phyloP scores from a whole-genome alignment of 2,329 filamentous ascomycete genomes.

The Lecanicillium sp. region DNA sequence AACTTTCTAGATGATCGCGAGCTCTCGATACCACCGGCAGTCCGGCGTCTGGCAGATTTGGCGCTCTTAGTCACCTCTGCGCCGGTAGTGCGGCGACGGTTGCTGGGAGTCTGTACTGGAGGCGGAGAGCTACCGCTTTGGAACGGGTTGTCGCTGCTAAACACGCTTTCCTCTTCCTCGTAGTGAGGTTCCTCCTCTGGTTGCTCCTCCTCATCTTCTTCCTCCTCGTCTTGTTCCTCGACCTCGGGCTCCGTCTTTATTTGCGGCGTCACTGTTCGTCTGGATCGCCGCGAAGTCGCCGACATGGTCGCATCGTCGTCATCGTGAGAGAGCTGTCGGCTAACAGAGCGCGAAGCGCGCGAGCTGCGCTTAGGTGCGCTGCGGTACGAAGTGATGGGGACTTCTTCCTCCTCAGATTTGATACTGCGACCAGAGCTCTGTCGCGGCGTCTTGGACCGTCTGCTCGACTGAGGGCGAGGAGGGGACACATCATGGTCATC shows the following conservation, averaged over 20 bases:
- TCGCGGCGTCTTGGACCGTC: constrained; percentile 46
- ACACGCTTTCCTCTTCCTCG: constrained; percentile 52
- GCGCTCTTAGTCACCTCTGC: constrained; percentile 32
- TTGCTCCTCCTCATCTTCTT: constrained; percentile 27
- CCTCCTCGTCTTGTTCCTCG: constrained; percentile 31
- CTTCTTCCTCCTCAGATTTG: constrained; percentile 43
- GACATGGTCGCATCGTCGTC: constrained; percentile 19
- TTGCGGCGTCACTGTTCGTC: constrained; percentile 43
- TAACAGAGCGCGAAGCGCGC: constrained; percentile 45
- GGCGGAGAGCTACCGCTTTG: constrained; percentile 73
- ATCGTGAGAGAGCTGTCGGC: constrained; percentile 41
- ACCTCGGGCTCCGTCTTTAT: constrained; percentile 41
- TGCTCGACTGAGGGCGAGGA: constrained; percentile 35
- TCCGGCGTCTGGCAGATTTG: constrained; percentile 36
- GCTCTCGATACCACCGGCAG: constrained; percentile 23
- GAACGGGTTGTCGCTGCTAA: constrained; percentile 87
- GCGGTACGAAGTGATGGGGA: constrained; percentile 23
- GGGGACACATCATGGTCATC: constrained; percentile 50
- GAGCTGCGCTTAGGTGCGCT: constrained; percentile 48
- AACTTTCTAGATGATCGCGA: constrained; percentile 43
- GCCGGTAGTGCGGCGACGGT: constrained; percentile 40
- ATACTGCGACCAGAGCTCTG: constrained; percentile 40
- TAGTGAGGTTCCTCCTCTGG: constrained; percentile 28
- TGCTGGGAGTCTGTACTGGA: constrained; percentile 36
- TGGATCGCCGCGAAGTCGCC: constrained; percentile 39